Evolutionary conservation across 2,329 filamentous ascomycete species (phyloP), one percentile per base, ranked within the genome.

Genomic region (Epichloe sylvatica): DNA sequence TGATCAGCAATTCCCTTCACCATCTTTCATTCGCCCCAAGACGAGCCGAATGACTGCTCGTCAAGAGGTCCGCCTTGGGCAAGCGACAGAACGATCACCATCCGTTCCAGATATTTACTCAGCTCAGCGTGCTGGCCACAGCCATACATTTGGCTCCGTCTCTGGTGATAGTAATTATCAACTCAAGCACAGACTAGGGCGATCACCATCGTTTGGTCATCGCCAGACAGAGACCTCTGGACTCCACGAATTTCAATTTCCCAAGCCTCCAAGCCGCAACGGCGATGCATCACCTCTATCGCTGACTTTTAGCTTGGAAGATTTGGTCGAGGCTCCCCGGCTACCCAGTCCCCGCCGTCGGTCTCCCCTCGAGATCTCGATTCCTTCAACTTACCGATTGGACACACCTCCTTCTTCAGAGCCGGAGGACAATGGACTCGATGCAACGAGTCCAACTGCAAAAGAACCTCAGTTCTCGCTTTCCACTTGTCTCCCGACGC

Each of bases 1-100:
- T 23, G 65, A 61, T 46, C 66, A 64, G 46, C 62, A 67, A 46
- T 77, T 77, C 53, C 74, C 74, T 4, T 68, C 68, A 19, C 70
- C 74, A 6, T 75, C 74, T 1, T 81, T 77, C 55, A 75, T 81
- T 53, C 69, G 74, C 43, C 77, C 77, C 25, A 78, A 68, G 37
- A 67, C 70, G 15, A 68, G 67, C 49, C 70, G 74, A 23, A 80
- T 81, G 77, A 63, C 70, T 44, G 76, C 77, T n/a, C 70, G 77
- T 45, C 72, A 78, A 45, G 75, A 75, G 57, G 56, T 65, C 17
- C 60, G 62, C 34, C 54, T 60, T 17, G 59, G 62, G 34, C 61
- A 64, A 43, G 55, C 60, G 23, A 45, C 55, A 35, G 51, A 55
- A 39, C 59, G 63, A 48, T 62, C 61, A 34, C 62, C 61, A 44